Evolutionary conservation across 805 yeast genomes (phyloP).

Genomic region (Wickerhamomyces tratensis): DNA sequence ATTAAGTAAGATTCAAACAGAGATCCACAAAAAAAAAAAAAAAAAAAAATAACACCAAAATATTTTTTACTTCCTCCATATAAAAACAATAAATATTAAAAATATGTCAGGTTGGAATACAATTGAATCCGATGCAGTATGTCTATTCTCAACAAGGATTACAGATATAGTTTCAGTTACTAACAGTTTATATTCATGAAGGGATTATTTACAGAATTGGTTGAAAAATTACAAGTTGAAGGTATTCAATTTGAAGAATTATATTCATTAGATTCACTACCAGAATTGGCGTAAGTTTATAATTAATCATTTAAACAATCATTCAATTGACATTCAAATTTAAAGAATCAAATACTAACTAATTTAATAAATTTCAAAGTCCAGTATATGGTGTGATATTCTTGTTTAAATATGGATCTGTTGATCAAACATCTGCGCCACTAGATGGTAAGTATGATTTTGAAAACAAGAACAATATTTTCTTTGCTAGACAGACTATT

Average conservation of each 20-base stretch:
- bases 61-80: no score
- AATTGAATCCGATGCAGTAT: conserved; percentile 53
- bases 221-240: conserved; percentile 42
- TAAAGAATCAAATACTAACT: conserved; percentile 3
- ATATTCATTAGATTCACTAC: conserved; percentile 38
- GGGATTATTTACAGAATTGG: conserved; percentile 56
- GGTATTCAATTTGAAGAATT: conserved; percentile 51
- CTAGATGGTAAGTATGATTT: conserved; percentile 34
- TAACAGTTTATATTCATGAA: conserved; percentile 12
- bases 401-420: conserved; percentile 47
- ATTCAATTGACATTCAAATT: neutral
- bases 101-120: conserved; percentile 41
- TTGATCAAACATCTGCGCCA: conserved; percentile 27
- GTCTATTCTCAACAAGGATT: neutral
- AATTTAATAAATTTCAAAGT: neutral
- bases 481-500: conserved; percentile 55
- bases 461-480: conserved; percentile 26
- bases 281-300: conserved; percentile 12
- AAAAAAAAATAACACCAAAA: no score
- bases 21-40: no score
- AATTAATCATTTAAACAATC: neutral
- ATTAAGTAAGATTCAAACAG: no score
- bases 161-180: neutral
- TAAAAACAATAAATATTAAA: no score
- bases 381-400: conserved; percentile 54